phyloP scores from a whole-genome alignment of 2,329 filamentous ascomycete species.

The Zymoseptoria passerinii region DNA sequence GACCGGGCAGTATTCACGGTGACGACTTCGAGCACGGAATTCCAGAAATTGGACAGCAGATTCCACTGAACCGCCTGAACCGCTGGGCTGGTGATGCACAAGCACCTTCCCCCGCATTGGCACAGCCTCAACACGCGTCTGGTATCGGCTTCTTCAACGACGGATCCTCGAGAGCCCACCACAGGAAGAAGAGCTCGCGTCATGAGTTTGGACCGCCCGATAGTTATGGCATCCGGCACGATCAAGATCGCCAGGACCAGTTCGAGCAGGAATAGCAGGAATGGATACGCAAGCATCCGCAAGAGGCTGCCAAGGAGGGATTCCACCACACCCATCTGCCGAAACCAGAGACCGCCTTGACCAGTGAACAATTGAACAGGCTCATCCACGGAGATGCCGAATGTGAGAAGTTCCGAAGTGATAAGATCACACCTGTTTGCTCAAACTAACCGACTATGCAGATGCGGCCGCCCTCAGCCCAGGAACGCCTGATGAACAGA shows the following conservation, averaged over 20 bases:
- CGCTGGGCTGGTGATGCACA: conserved; percentile 90
- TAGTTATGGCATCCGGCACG: conserved; percentile 88
- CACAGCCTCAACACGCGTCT: conserved; percentile 31
- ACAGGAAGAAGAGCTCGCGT: conserved; percentile 62
- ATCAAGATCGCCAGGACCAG: conserved; percentile 63
- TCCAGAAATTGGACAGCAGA: conserved; percentile 82
- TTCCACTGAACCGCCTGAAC: conserved; percentile 93
- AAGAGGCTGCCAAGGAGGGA: conserved; percentile 71
- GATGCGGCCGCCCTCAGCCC: conserved; percentile 33
- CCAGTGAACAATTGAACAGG: conserved; percentile 81
- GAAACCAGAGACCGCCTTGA: conserved; percentile 71
- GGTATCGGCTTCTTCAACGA: conserved; percentile 49
- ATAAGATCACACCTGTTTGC: background rate
- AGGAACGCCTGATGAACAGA: conserved; percentile 80
- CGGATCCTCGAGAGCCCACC: conserved; percentile 48
- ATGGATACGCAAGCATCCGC: conserved; percentile 89
- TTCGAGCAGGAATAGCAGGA: conserved; percentile 86
- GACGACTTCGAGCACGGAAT: conserved; percentile 74
- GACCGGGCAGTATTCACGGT: conserved; percentile 48
- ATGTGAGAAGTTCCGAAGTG: conserved; percentile 33
- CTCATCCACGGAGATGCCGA: conserved; percentile 66
- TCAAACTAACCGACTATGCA: conserved; percentile 11
- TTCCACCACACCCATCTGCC: conserved; percentile 52
- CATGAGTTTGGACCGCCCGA: conserved; percentile 69
- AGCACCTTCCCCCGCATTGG: conserved; percentile 73